Evolutionary conservation across 1,284 basidiomycete genomes (phyloP).

Genomic region (Schizophyllum commune): DNA sequence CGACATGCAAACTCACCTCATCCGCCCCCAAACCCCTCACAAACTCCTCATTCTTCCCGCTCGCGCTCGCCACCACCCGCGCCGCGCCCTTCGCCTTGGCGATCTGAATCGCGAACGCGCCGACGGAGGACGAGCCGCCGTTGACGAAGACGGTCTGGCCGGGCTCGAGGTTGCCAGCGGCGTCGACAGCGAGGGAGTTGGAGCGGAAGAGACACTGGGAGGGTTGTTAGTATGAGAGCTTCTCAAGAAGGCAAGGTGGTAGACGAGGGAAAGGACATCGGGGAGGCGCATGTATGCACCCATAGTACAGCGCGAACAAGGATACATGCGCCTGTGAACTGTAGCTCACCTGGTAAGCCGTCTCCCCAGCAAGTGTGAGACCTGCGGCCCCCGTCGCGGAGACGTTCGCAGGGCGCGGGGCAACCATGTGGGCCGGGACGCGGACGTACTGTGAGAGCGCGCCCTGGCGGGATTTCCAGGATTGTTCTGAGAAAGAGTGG

Average conservation of each 20-base stretch:
- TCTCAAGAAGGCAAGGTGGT: no score
- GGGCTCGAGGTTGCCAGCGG: conserved; percentile 30
- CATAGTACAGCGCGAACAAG: no score
- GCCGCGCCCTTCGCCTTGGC: conserved; percentile 47
- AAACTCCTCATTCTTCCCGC: conserved; percentile 39
- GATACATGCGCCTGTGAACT: neutral
- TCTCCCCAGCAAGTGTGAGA: conserved; percentile 44
- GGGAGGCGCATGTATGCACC: no score
- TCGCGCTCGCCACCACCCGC: conserved; percentile 49
- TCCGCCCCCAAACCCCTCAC: conserved; percentile 36
- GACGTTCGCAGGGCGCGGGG: conserved; percentile 38
- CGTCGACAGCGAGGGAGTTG: conserved; percentile 24
- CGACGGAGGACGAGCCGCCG: conserved; percentile 59
- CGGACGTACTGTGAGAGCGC: conserved; percentile 45
- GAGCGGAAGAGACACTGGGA: neutral
- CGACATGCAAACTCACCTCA: no score
- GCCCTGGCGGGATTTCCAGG: conserved; percentile 34
- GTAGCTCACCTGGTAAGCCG: conserved; percentile 38
- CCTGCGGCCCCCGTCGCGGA: conserved; percentile 49
- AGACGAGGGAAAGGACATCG: no score
- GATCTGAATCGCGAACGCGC: conserved; percentile 56
- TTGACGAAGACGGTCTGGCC: conserved; percentile 54
- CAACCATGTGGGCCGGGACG: conserved; percentile 33
- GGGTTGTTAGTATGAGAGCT: no score
- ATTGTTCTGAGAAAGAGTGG: conserved; percentile 7